Base-by-base conservation (phyloP, 2,329 filamentous ascomycete species). In the Fusarium oxysporum region DNA sequence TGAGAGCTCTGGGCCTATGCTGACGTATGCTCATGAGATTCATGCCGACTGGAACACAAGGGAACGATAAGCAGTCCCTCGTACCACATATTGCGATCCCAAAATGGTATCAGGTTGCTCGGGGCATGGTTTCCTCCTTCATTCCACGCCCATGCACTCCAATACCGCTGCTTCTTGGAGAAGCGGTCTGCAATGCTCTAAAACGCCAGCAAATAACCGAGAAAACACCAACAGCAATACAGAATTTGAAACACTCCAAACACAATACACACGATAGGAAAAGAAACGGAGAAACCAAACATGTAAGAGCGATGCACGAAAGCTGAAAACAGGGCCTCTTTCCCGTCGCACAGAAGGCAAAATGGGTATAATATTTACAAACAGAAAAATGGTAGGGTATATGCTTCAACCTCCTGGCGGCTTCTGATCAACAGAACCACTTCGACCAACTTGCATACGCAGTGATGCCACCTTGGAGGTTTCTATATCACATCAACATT, bases 361-460 rank as follows among this genome's bases (percentile, higher is more conserved):
- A 48, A 62, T 25, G 40, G 35, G 35, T 56, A 38, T 44, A 25
- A 43, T 69, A 48, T 40, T 43, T 51, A 40, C 43, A 53, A 14
- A 43, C 38, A 48, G 41, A 44, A 62, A 62, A 62, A 59, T 28
- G 57, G 47, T 50, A 65, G 32, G 59, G 32, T 35, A 38, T 57
- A 44, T 43, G 28, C 17, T 28, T 41, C 40, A 35, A 44, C 37
- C 38, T 37, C 45, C 28, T 21, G 19, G 28, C 37, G 17, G 12
- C 25, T 48, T 59, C 41, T 23, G 51, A 58, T 48, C 40, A 69
- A 69, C 58, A 64, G 44, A 44, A 44, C 32, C 28, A 32, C 35
- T 30, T 23, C 37, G 35, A 13, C n/a, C 47, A 40, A 30, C 28
- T 43, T 43, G 38, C 43, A 28, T 19, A 44, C 23, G 51, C 11